phyloP scores from a whole-genome alignment of 1,284 basidiomycete species.

The Ceratobasidium sp. region DNA sequence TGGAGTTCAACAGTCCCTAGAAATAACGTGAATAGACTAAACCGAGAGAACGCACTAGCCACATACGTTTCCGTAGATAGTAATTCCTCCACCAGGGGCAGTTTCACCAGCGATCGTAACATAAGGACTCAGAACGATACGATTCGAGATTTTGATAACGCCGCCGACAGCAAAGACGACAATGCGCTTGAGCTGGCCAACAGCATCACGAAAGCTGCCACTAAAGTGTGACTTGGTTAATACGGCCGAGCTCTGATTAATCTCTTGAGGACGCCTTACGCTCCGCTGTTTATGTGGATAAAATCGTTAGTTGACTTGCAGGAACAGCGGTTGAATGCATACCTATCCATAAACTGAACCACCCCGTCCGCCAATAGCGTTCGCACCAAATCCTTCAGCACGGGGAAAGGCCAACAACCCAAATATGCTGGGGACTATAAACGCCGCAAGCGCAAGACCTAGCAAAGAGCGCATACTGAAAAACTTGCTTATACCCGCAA shows the following conservation, averaged over 20 bases:
- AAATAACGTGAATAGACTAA: not conserved
- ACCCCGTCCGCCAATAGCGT: constrained; percentile 50
- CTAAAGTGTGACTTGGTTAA: constrained; percentile 40
- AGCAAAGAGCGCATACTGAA: constrained; percentile 20
- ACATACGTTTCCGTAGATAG: constrained; percentile 48
- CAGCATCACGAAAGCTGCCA: constrained; percentile 52
- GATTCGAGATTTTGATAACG: constrained; percentile 49
- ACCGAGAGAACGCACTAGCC: not conserved
- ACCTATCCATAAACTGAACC: constrained; percentile 50
- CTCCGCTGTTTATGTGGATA: constrained; percentile 3
- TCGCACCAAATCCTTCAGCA: constrained; percentile 49
- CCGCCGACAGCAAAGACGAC: constrained; percentile 53
- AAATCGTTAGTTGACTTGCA: not conserved
- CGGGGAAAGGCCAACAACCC: constrained; percentile 29
- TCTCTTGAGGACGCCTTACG: constrained; percentile 47
- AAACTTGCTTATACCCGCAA: not conserved
- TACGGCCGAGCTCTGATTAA: constrained; percentile 38
- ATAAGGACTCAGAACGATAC: constrained; percentile 50
- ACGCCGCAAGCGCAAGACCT: not conserved
- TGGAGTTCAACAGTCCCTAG: constrained; percentile 34
- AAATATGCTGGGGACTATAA: not conserved
- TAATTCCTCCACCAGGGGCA: constrained; percentile 49
- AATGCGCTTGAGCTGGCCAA: constrained; percentile 50
- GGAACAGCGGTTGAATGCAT: not conserved
- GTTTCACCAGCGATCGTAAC: constrained; percentile 51